Percentiles rank a stretch among this genome's conserved stretches.
Evolutionary conservation across 371 early-diverging fungal species (phyloP).

Genomic region (Rhizopus microsporus): DNA sequence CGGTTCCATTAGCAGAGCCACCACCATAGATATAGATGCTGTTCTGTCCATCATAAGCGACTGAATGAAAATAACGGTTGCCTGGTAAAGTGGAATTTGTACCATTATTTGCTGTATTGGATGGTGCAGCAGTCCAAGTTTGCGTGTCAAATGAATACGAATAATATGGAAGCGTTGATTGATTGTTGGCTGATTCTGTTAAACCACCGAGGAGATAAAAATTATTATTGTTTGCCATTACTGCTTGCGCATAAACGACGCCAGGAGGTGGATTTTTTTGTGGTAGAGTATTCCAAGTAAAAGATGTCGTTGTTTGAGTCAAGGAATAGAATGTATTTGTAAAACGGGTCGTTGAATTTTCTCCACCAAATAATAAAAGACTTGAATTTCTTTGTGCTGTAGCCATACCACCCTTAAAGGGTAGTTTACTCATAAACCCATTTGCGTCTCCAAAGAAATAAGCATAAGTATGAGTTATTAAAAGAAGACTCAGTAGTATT

Average conservation of each 20-base stretch:
- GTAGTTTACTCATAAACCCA: constrained; percentile 20
- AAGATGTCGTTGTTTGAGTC: constrained; percentile 22
- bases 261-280: constrained; percentile 26
- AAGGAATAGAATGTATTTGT: constrained; percentile 29
- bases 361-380: constrained; percentile 34
- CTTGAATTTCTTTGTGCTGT: constrained; percentile 27
- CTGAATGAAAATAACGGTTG: constrained; percentile 24
- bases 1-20: constrained; percentile 19
- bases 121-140: constrained; percentile 20
- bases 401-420: constrained; percentile 34
- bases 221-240: constrained; percentile 20
- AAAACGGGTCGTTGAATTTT: constrained; percentile 24
- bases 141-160: constrained; percentile 18
- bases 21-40: constrained; percentile 33
- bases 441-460: constrained; percentile 28
- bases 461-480: constrained; percentile 5
- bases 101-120: constrained; percentile 9
- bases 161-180: constrained; percentile 18
- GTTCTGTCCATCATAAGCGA: constrained; percentile 9
- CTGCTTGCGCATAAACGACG: constrained; percentile 21
- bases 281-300: constrained; percentile 21
- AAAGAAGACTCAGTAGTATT: not conserved
- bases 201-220: constrained; percentile 29
- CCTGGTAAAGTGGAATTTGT: constrained; percentile 8
- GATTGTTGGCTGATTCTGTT: constrained; percentile 11